Conservation (phyloP, 2,329 filamentous ascomycete genomes). For the Aspergillus pseudoterreus region DNA sequence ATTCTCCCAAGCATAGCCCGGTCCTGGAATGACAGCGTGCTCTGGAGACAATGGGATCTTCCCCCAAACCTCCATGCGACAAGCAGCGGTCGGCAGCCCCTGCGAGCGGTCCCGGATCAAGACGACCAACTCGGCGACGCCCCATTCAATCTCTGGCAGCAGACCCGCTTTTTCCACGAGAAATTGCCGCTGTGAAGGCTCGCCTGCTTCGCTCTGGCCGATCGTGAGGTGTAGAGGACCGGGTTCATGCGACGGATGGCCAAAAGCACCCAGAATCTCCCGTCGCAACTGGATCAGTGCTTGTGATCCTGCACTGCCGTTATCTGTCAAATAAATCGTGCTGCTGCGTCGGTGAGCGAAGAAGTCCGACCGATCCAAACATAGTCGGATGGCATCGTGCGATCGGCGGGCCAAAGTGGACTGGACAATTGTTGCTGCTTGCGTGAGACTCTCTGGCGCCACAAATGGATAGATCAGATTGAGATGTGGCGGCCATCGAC, state of each 20-base stretch:
- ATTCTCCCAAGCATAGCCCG: background rate
- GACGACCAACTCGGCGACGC: background rate
- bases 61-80: conserved; percentile 3
- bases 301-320: background rate
- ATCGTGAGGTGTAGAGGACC: conserved; percentile 3
- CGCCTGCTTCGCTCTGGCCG: conserved; percentile 1
- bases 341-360: conserved; percentile 2
- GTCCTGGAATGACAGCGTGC: background rate
- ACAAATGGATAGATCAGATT: conserved; percentile 9
- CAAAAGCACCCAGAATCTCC: background rate
- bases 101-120: conserved; percentile 5
- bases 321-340: conserved; percentile 1
- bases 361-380: conserved; percentile 3
- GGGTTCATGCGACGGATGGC: background rate
- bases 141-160: conserved; percentile 3
- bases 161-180: conserved; percentile 1
- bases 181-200: background rate
- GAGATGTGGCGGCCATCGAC: conserved; percentile 6
- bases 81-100: background rate
- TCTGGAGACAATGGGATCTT: background rate
- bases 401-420: background rate
- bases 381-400: background rate
- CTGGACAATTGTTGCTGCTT: background rate
- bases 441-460: background rate
- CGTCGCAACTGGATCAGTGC: background rate